Evolutionary conservation across 2,329 filamentous ascomycete species (phyloP).

Genomic region (Scortechinia acanthostroma): DNA sequence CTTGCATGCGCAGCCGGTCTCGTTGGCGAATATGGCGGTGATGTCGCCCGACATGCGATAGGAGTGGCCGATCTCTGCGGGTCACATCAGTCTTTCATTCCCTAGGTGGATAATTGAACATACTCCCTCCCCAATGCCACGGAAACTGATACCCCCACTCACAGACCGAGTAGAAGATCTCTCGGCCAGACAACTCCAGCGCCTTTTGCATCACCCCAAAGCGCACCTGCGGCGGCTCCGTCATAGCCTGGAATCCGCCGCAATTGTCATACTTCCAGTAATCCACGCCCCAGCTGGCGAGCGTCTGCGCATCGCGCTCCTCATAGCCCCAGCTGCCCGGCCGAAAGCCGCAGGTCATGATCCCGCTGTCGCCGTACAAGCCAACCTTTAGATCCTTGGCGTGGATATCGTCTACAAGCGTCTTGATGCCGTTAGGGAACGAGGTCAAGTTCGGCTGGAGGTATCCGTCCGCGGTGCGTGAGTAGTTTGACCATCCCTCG

Average conservation of each 20-base stretch:
- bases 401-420: conserved; percentile 37
- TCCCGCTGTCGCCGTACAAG: conserved; percentile 40
- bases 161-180: conserved; percentile 25
- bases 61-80: conserved; percentile 20
- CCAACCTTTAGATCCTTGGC: conserved; percentile 37
- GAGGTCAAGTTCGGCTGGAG: conserved; percentile 6
- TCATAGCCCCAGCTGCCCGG: conserved; percentile 39
- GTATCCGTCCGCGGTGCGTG: too few relatives aligned
- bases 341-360: conserved; percentile 25
- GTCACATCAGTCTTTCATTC: conserved; percentile 30
- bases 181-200: conserved; percentile 21
- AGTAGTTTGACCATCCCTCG: too few relatives aligned
- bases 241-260: conserved; percentile 37
- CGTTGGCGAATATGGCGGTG: conserved; percentile 13
- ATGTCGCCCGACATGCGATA: conserved; percentile 28
- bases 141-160: conserved; percentile 16
- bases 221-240: conserved; percentile 34
- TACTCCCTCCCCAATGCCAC: conserved; percentile 25
- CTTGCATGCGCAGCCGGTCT: conserved; percentile 13
- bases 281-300: conserved; percentile 40
- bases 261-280: conserved; percentile 51
- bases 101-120: conserved; percentile 40
- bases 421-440: conserved; percentile 37
- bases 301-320: conserved; percentile 39
- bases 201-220: conserved; percentile 23